Percentiles rank a stretch among this genome's conserved stretches.
These are phyloP conservation scores for Hysterangium stoloniferum DNA, from an alignment of 768 basidiomycete genomes.

Conservation along the genomic window DNA sequence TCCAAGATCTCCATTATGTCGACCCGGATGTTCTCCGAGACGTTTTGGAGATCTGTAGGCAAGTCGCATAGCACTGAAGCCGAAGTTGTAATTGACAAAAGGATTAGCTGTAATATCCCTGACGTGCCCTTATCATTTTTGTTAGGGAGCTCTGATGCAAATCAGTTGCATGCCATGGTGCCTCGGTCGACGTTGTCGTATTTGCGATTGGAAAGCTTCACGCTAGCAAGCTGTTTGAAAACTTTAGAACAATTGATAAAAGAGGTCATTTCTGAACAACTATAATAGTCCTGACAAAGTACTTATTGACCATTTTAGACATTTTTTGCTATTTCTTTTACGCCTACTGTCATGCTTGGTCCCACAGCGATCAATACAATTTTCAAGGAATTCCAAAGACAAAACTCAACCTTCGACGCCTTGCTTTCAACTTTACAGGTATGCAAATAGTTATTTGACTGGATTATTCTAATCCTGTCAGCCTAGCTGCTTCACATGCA, in stretches of 20 bases:
- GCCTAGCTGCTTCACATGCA: slow-evolving; percentile 56
- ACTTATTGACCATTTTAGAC: slow-evolving; percentile 28
- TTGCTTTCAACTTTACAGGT: slow-evolving; percentile 58
- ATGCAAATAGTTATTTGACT: slow-evolving; percentile 4
- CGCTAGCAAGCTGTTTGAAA: slow-evolving; percentile 38
- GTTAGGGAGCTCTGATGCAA: slow-evolving; percentile 21
- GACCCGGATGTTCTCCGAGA: slow-evolving; percentile 58
- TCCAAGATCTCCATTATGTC: slow-evolving; percentile 73
- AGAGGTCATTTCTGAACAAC: slow-evolving; percentile 33
- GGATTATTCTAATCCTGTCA: neutral
- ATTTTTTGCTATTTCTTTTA: slow-evolving; percentile 58
- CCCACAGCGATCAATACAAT: slow-evolving; percentile 48
- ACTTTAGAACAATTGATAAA: slow-evolving; percentile 48
- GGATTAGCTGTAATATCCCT: slow-evolving; percentile 41
- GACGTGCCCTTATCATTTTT: slow-evolving; percentile 55
- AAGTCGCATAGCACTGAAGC: neutral
- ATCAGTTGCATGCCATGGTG: slow-evolving; percentile 51
- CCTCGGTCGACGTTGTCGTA: slow-evolving; percentile 51
- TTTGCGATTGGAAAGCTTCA: slow-evolving; percentile 45
- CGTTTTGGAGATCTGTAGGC: slow-evolving; percentile 68
- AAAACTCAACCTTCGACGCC: slow-evolving; percentile 49
- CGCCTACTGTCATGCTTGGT: slow-evolving; percentile 55
- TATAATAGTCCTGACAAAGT: neutral
- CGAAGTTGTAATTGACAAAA: neutral
- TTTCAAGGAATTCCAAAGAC: slow-evolving; percentile 47